Percentiles rank a stretch among this genome's conserved stretches.
phyloP scores from a whole-genome alignment of 345 rosid genomes.

The Hevea brasiliensis region DNA sequence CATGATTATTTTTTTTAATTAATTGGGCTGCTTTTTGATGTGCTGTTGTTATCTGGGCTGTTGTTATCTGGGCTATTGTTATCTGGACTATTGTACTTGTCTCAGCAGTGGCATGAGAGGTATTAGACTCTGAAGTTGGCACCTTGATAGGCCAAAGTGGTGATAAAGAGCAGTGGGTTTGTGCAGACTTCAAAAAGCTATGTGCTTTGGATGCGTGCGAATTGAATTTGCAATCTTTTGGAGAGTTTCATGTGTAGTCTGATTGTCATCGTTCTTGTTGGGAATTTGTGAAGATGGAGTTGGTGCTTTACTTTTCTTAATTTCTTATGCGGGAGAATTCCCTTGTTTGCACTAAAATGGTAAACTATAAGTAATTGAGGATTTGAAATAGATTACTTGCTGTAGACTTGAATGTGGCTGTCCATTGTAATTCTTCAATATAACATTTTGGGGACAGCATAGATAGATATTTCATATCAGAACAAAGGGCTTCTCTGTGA shows the following conservation, averaged over 20 bases:
- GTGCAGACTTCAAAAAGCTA: too few species aligned
- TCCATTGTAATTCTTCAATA: background rate
- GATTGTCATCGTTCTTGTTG: background rate
- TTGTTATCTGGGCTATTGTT: background rate
- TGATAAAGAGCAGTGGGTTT: background rate
- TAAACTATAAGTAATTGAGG: background rate
- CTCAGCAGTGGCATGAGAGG: background rate
- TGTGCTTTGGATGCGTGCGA: too few species aligned
- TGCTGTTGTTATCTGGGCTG: background rate
- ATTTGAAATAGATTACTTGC: constrained; percentile 1
- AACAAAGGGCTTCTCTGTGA: background rate
- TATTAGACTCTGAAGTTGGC: constrained; percentile 1
- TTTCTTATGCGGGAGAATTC: background rate
- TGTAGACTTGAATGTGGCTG: constrained; percentile 6
- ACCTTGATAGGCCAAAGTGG: constrained; percentile 8
- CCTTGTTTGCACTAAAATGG: background rate
- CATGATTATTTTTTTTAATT: too few species aligned
- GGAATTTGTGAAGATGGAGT: constrained; percentile 5
- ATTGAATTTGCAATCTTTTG: background rate
- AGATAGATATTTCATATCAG: background rate
- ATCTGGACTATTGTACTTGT: background rate
- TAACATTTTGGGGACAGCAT: constrained; percentile 6
- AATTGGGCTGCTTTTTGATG: background rate
- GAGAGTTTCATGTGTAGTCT: background rate
- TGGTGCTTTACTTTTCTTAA: background rate